These are phyloP conservation scores for Fraxinus sp. DNA, from an alignment of 305 asterid species.

Conservation along the genomic window DNA sequence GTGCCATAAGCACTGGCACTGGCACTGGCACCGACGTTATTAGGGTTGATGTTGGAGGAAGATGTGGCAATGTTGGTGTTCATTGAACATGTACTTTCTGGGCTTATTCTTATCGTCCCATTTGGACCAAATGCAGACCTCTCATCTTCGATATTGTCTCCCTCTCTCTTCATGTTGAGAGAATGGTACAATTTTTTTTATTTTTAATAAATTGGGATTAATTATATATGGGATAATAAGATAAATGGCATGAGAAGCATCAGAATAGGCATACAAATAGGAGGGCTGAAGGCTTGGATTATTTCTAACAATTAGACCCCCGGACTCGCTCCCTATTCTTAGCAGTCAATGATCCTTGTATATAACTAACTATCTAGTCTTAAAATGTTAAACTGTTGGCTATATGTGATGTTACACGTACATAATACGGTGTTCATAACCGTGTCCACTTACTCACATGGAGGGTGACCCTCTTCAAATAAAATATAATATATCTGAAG, in stretches of 20 bases:
- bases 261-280: neutral
- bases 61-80: neutral
- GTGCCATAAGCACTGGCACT: neutral
- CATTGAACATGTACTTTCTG: neutral
- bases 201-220: neutral
- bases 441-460: no score
- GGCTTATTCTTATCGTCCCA: neutral
- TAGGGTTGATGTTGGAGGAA: neutral
- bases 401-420: no score
- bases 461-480: no score
- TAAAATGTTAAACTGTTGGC: neutral
- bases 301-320: neutral
- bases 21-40: neutral
- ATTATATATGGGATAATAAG: neutral
- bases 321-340: neutral
- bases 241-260: constrained; percentile 2
- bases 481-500: no score
- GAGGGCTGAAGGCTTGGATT: neutral
- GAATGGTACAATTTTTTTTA: neutral
- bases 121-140: neutral
- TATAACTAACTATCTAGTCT: neutral
- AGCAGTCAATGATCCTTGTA: neutral
- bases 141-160: neutral
- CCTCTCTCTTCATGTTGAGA: neutral
- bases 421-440: no score